Evolutionary conservation across 768 basidiomycete species (phyloP).

Genomic region (Leccinum fibrillosum): DNA sequence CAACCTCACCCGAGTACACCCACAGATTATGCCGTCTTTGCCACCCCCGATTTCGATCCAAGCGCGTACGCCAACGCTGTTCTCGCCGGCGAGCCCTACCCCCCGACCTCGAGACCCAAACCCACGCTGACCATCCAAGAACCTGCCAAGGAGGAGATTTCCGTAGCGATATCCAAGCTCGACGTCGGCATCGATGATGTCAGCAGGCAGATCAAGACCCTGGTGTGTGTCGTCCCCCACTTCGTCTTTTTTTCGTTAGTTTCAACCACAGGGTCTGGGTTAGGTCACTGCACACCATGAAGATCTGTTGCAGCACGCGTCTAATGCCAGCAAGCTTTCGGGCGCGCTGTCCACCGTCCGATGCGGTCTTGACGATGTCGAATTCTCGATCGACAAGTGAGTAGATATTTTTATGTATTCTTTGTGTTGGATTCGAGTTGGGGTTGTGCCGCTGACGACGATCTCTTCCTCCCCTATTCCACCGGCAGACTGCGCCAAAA

Average conservation of each 20-base stretch:
- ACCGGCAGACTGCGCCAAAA: conserved; percentile 72
- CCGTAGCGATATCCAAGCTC: conserved; percentile 83
- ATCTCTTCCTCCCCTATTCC: not conserved
- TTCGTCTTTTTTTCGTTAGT: not conserved
- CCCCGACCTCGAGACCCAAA: conserved; percentile 35
- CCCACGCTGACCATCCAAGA: conserved; percentile 37
- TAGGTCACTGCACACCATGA: conserved; percentile 85
- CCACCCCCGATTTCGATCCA: conserved; percentile 72
- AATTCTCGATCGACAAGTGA: conserved; percentile 74
- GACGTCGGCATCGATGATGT: conserved; percentile 89
- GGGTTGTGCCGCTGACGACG: not conserved
- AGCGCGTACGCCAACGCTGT: conserved; percentile 91
- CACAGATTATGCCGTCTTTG: conserved; percentile 74
- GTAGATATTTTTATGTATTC: conserved; percentile 11
- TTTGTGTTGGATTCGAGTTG: not conserved
- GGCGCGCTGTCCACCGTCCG: conserved; percentile 67
- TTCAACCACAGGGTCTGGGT: not conserved
- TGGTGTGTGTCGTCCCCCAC: conserved; percentile 48
- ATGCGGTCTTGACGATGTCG: conserved; percentile 69
- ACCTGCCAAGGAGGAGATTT: conserved; percentile 80
- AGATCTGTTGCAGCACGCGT: conserved; percentile 77
- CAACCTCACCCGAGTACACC: not conserved
- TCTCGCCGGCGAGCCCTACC: conserved; percentile 78
- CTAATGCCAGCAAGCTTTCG: conserved; percentile 66
- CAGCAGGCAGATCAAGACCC: conserved; percentile 79